Evolutionary conservation across 345 rosid genomes (phyloP).

Genomic region (Rhodomyrtus tomentosa): DNA sequence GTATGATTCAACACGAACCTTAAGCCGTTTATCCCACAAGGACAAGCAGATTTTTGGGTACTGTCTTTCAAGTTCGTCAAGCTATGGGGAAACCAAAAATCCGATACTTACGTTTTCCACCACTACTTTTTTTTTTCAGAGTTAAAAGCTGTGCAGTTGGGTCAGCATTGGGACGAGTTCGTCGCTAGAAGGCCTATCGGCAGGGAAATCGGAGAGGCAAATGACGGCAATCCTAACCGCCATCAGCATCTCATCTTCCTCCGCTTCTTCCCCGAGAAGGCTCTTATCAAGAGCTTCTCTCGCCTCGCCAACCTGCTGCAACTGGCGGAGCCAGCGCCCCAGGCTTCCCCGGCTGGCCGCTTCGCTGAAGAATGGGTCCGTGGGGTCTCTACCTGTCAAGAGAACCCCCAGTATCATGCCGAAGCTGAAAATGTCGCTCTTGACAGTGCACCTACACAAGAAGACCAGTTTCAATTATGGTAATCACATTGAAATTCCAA

Average conservation of each 20-base stretch:
- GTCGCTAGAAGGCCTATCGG: constrained; percentile 87
- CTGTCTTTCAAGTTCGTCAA: neutral
- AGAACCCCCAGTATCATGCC: constrained; percentile 87
- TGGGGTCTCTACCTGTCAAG: constrained; percentile 74
- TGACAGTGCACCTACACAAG: constrained; percentile 58
- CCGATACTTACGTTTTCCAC: neutral
- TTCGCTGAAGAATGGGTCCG: constrained; percentile 52
- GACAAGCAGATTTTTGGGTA: neutral
- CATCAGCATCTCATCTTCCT: constrained; percentile 98
- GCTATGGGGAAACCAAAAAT: neutral
- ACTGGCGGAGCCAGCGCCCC: constrained; percentile 73
- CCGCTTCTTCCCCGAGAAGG: constrained; percentile 79
- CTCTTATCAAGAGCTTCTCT: constrained; percentile 73
- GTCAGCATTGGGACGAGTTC: constrained; percentile 93
- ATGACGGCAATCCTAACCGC: constrained; percentile 80
- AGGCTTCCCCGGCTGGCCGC: constrained; percentile 49
- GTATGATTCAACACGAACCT: neutral
- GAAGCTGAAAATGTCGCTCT: constrained; percentile 86
- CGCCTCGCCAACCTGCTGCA: constrained; percentile 84
- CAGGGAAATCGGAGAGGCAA: constrained; percentile 80
- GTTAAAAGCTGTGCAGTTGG: constrained; percentile 83
- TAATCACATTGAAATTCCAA: neutral
- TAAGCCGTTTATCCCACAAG: neutral
- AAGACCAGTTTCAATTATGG: neutral
- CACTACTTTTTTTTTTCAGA: neutral